Evolutionary conservation across 1,139 yeast species (phyloP).

Genomic region (Candida freyschussii): DNA sequence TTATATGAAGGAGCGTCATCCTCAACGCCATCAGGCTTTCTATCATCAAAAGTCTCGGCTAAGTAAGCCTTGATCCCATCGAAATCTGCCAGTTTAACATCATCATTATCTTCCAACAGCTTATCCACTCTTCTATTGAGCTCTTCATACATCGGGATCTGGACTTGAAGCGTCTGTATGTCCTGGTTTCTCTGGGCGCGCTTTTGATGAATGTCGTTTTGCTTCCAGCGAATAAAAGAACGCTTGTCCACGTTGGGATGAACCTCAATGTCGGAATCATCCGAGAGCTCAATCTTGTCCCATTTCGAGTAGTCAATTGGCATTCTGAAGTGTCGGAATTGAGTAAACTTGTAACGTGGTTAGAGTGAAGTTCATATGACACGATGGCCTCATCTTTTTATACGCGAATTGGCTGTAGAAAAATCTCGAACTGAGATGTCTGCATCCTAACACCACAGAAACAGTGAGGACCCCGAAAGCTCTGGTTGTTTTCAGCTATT

Average conservation of each 20-base stretch:
- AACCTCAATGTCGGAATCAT: slow-evolving; percentile 93
- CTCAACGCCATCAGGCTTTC: slow-evolving; percentile 56
- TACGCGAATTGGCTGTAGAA: no score
- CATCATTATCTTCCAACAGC: slow-evolving; percentile 40
- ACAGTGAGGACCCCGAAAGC: no score
- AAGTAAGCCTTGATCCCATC: slow-evolving; percentile 39
- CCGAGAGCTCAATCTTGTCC: slow-evolving; percentile 94
- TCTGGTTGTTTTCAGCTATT: no score
- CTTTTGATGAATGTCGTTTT: slow-evolving; percentile 93
- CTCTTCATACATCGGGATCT: slow-evolving; percentile 69
- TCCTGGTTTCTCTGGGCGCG: slow-evolving; percentile 76
- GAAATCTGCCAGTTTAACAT: slow-evolving; percentile 40
- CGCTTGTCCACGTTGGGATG: slow-evolving; percentile 97
- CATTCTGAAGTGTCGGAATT: no score
- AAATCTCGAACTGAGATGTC: no score
- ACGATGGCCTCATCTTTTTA: no score
- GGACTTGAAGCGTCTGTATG: slow-evolving; percentile 69
- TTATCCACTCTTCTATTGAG: slow-evolving; percentile 69
- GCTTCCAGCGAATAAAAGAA: slow-evolving; percentile 94
- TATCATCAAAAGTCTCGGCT: slow-evolving; percentile 50
- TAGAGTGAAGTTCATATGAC: no score
- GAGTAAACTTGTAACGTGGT: no score
- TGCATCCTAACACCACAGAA: no score
- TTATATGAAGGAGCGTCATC: slow-evolving; percentile 74
- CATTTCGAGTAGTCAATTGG: slow-evolving; percentile 93